Percentiles rank a stretch among this genome's conserved stretches.
These are phyloP conservation scores for Metschnikowia vanudenii DNA, from an alignment of 805 yeast species.

Conservation along the genomic window DNA sequence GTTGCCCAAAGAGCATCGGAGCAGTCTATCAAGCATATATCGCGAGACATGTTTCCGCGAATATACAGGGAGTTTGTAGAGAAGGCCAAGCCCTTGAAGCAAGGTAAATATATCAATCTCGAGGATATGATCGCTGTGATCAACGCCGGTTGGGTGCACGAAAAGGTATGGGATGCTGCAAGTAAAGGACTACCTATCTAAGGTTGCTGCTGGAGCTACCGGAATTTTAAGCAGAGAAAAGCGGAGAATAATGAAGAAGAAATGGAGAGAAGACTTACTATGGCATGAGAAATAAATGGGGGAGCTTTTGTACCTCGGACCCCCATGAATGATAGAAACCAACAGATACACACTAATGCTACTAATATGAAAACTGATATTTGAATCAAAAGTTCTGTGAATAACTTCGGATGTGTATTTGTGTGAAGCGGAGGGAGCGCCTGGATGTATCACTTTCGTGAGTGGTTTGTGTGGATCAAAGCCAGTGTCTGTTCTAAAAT, in stretches of 20 bases:
- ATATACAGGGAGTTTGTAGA: slow-evolving; percentile 71
- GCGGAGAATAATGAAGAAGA: neutral
- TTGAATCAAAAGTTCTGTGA: too few relatives aligned
- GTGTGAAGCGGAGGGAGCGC: too few relatives aligned
- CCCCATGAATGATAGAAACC: neutral
- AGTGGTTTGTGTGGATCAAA: slow-evolving; percentile 16
- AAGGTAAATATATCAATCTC: slow-evolving; percentile 62
- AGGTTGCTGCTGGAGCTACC: neutral
- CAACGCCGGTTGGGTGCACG: slow-evolving; percentile 81
- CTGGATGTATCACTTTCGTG: neutral
- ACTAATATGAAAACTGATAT: neutral
- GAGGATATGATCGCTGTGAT: slow-evolving; percentile 68
- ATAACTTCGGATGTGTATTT: too few relatives aligned
- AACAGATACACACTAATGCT: neutral
- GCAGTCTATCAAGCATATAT: slow-evolving; percentile 34
- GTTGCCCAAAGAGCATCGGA: slow-evolving; percentile 13
- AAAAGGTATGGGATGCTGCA: slow-evolving; percentile 68
- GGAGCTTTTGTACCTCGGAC: neutral
- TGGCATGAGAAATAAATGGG: too few relatives aligned
- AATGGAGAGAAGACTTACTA: too few relatives aligned
- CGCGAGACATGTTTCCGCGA: slow-evolving; percentile 52
- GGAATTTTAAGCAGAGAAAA: neutral
- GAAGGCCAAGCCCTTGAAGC: slow-evolving; percentile 63
- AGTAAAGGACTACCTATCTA: slow-evolving; percentile 29
- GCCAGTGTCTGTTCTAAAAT: slow-evolving; percentile 59